A percentile compares a stretch with the other conserved stretches of the same genome.
Evolutionary conservation across 192 early-diverging fungal species (phyloP).

Genomic region (Entophlyctis luteolus): DNA sequence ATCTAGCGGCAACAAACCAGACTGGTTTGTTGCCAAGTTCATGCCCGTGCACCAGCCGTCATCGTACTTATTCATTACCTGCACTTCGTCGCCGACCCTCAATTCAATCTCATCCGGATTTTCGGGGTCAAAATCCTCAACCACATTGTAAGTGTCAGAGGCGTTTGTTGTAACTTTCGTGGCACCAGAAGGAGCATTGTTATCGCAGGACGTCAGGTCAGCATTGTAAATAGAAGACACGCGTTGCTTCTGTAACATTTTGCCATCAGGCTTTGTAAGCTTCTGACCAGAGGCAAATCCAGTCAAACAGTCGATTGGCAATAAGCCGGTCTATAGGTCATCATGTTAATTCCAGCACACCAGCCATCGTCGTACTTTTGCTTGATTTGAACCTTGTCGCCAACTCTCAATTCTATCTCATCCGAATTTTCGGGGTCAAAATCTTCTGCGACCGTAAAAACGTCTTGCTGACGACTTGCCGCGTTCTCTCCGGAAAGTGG

Average conservation of each 20-base stretch:
- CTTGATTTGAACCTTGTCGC: background rate
- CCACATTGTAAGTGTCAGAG: background rate
- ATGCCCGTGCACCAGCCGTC: background rate
- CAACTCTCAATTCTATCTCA: background rate
- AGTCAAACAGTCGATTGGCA: background rate
- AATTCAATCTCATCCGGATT: background rate
- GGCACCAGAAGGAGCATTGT: background rate
- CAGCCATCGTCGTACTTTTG: background rate
- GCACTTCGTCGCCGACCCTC: background rate
- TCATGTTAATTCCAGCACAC: background rate
- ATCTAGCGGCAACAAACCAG: background rate
- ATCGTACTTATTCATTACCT: background rate
- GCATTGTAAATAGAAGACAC: background rate
- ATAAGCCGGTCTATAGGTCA: background rate
- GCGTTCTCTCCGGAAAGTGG: background rate
- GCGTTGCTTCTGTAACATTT: too few species aligned
- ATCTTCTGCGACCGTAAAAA: background rate
- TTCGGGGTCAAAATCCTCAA: background rate
- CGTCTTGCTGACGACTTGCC: background rate
- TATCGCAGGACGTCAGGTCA: background rate
- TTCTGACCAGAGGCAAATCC: background rate
- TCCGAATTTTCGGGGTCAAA: background rate
- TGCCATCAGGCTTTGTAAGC: background rate
- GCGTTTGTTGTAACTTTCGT: background rate
- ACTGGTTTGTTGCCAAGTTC: background rate